Evolutionary conservation across 306 rosid species (phyloP), one percentile per base, ranked within the genome.

Genomic region (Nissolia schottii): DNA sequence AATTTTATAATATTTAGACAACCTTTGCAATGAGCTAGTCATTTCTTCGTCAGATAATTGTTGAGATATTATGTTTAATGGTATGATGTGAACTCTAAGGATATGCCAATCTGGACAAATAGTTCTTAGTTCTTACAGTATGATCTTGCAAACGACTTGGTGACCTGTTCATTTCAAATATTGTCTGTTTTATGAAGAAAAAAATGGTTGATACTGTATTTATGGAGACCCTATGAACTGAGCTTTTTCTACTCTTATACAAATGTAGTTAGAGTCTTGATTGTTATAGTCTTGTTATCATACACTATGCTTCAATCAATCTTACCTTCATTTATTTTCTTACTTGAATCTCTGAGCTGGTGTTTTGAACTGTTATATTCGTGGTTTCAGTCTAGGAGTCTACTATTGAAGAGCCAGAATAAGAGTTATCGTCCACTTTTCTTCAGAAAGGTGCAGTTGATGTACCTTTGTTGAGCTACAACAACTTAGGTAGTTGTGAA

Each of bases 401-500:
- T 93, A 89, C 51, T 93, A 57, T 75, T 93, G 70, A 85, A 84
- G 81, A 91, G 86, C 84, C 82, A 89, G 79, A 77, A 88, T 71
- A 91, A 86, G 87, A 83, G 92, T 77, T 93, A 91, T 78, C 97
- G 97, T 73, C 97, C 96, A 40, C 86, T 86, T 22, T 93, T 93
- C 86, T 93, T 93, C 84, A 84, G 94, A 82, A 91, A 91, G 98
- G 98, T 91, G 34, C 23, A 27, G 81, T 83, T 67, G 18, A 68
- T 68, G 60, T 15, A 14, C 64, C 70, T 64, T 58, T 55, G 32
- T 75, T 48, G 38, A 34, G 12, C 28, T 75, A 50, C 29, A 31
- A 51, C 64, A 35, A 56, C 54, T 63, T 72, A 8, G 73, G 69
- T 45, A 20, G 64, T 55, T 28, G 18, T 61, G 63, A 71, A 41